These are phyloP conservation scores for Ehretia macrophylla DNA, from an alignment of 257 asterid species.

Conservation along the genomic window DNA sequence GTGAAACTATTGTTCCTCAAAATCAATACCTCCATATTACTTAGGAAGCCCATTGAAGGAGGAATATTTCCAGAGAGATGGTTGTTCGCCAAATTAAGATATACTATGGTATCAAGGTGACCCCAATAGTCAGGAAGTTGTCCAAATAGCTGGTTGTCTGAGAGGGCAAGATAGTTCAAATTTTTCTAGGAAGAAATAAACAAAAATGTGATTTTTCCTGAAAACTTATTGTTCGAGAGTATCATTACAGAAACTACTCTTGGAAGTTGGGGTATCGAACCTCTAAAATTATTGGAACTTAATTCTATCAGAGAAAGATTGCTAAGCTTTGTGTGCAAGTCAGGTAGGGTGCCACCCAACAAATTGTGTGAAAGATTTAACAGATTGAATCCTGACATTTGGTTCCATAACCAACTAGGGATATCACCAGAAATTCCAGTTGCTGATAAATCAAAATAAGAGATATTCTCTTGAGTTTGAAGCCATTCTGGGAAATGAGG, in stretches of 20 bases:
- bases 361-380: constrained; percentile 25
- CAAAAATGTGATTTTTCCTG: constrained; percentile 4
- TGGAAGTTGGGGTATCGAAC: background rate
- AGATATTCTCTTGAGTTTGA: constrained; percentile 2
- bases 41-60: background rate
- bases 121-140: constrained; percentile 16
- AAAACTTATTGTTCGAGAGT: constrained; percentile 19
- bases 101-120: no score
- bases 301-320: background rate
- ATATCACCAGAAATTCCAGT: constrained; percentile 11
- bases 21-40: constrained; percentile 6
- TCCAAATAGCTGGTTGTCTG: constrained; percentile 19
- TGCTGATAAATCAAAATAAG: constrained; percentile 6
- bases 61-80: constrained; percentile 23
- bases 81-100: constrained; percentile 29
- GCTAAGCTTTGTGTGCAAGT: constrained; percentile 1
- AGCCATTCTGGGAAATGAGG: constrained; percentile 24
- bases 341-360: constrained; percentile 12
- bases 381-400: background rate
- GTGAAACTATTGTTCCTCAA: constrained; percentile 24
- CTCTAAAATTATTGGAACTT: constrained; percentile 11
- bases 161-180: constrained; percentile 17
- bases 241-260: background rate
- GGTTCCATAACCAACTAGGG: constrained; percentile 24
- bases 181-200: background rate